Evolutionary conservation across 1,284 basidiomycete species (phyloP), one percentile per base, ranked within the genome.

Genomic region (Malassezia caprae): DNA sequence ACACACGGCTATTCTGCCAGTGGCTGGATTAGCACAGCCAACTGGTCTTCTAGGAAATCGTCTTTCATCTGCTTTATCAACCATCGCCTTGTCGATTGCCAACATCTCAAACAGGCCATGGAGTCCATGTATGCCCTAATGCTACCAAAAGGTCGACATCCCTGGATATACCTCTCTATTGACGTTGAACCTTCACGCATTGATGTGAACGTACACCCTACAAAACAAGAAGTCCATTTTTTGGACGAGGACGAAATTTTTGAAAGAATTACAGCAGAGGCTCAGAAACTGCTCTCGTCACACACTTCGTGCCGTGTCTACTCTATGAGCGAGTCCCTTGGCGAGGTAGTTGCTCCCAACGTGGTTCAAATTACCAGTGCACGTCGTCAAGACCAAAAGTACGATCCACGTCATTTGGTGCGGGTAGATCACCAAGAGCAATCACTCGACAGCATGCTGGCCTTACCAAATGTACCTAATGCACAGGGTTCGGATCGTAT

Each of bases 141-240:
- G 34, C 78, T 99, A n/a, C 87, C 93, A 0, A 96, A 96, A 76
- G 91, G 91, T 10, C 78, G 85, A 1, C 86, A 80, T 32, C 90
- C 94, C 0, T 98, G 93, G 76, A 80, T 94, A 15, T 98, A 98
- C 73, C 79, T 96, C 48, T 89, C 88, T 61, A 76, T 98, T 32
- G 79, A 84, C 30, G 85, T 98, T 61, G 84, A 90, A 54, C 89
- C 91, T 0, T 81, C 83, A 31, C 84, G 86, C 27, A 85, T 99
- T 10, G 94, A 99, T 68, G 91, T 96, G 54, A 98, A 98, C 66
- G 91, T 98, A 0, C 93, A 96, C 73, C 94, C 94, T 0, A 98
- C 94, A 1, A 98, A 99, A 76, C 85, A 87, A 34, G 91, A 96
- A 75, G 90, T 96, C 0, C 88, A 91, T 64, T 98, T 98, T 67